Evolutionary conservation across 331 rosid species (phyloP).

Genomic region (Rhamnella rubrinervis): DNA sequence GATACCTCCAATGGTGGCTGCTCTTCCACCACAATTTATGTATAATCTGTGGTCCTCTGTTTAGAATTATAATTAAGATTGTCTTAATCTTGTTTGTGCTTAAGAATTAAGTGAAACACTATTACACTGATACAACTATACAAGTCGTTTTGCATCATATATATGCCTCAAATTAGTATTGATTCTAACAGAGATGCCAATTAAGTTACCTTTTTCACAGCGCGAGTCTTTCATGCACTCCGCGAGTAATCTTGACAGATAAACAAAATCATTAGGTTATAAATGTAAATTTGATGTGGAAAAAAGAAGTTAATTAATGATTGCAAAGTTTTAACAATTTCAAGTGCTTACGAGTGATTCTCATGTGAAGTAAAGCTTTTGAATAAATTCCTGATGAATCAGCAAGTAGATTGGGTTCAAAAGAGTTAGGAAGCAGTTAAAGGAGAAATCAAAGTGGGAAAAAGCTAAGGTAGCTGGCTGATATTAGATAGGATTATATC

Average conservation of each 20-base stretch:
- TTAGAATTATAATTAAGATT: neutral
- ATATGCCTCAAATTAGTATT: too few species aligned
- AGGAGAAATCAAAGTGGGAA: neutral
- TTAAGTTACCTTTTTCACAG: constrained; percentile 21
- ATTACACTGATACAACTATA: too few species aligned
- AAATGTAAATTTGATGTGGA: neutral
- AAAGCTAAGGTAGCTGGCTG: neutral
- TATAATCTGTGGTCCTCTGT: constrained; percentile 14
- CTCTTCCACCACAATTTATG: constrained; percentile 27
- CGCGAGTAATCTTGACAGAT: constrained; percentile 13
- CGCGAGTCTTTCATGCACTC: constrained; percentile 7
- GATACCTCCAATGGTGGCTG: constrained; percentile 5
- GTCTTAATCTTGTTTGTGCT: too few species aligned
- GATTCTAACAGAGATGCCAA: too few species aligned
- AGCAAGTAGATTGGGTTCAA: neutral
- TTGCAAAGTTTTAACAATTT: neutral
- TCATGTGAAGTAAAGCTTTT: constrained; percentile 11
- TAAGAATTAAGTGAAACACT: too few species aligned
- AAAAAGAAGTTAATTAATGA: neutral
- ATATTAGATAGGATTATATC: neutral
- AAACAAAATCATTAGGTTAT: neutral
- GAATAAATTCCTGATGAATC: constrained; percentile 30
- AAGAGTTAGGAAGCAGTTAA: neutral
- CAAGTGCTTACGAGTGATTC: constrained; percentile 13
- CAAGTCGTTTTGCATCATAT: too few species aligned